A percentile compares a stretch with the other conserved stretches of the same genome.
phyloP scores from a whole-genome alignment of 257 asterid genomes.

The Datura wrightii region DNA sequence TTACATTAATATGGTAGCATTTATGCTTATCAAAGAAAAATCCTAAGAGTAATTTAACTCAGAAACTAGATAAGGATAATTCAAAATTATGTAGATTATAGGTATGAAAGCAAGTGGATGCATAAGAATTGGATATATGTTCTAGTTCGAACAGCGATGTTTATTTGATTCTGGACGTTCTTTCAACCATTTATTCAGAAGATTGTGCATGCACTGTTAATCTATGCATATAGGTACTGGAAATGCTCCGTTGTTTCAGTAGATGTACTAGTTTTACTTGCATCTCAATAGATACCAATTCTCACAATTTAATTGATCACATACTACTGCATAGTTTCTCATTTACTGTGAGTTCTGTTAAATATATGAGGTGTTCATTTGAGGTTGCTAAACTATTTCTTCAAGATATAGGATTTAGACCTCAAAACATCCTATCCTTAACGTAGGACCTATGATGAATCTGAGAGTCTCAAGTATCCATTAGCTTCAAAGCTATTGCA shows the following conservation, averaged over 20 bases:
- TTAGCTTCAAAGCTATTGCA: neutral
- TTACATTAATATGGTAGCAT: neutral
- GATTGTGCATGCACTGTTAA: neutral
- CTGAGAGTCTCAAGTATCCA: neutral
- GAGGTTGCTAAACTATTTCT: neutral
- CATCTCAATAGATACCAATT: neutral
- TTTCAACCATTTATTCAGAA: neutral
- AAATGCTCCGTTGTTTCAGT: slow-evolving; percentile 11
- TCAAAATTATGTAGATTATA: neutral
- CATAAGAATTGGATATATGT: neutral
- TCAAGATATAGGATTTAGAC: neutral
- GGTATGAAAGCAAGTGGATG: neutral
- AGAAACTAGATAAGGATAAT: neutral
- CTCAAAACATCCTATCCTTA: neutral
- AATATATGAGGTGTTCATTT: neutral
- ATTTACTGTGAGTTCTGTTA: neutral
- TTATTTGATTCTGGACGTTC: neutral
- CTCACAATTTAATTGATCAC: neutral
- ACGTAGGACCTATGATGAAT: neutral
- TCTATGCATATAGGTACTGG: neutral
- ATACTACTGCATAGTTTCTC: neutral
- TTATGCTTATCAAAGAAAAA: neutral
- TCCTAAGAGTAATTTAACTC: neutral
- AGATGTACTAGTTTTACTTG: neutral
- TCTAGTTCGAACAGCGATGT: neutral